Base-by-base conservation (phyloP, 1,284 basidiomycete species). In the Cerioporus squamosus region DNA sequence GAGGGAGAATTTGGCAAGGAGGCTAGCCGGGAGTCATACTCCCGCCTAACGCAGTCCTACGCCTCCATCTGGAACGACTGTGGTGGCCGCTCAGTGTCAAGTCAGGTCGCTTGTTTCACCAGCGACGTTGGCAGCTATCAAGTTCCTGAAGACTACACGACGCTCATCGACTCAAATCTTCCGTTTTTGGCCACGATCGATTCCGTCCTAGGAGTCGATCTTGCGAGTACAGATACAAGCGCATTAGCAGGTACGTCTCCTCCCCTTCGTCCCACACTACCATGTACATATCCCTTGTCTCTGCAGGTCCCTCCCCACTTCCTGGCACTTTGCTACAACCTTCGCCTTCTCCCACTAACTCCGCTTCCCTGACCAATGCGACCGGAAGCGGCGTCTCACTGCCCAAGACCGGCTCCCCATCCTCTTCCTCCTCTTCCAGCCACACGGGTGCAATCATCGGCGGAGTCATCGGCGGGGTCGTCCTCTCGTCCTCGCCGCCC, bases 381-480 rank as follows among this genome's bases (percentile, higher is more conserved):
- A 22, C 51, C 29, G 24, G 10, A 22, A 24, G 20, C 18, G 26
- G 12, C 50, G 15, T 36, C 33, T 14, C 33, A 17, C 14, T 5
- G n/a, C 31, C 51, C 44, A 23, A 26, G 2, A 12, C 44, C 5
- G 7, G n/a, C 26, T 20, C 20, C 47, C 15, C 18, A 3, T n/a
- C 23, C 38, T 18, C 18, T 2, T 39, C 46, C 10, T 15, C 26
- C 18, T 17, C 38, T 31, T 26, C 49, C 31, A 3, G 48, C 44
- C 39, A 53, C 40, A 45, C 54, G 26, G 62, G 63, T 22, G 62
- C 65, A 6, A 66, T 69, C 36, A 61, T 55, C 18, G 67, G 67
- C 36, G 66, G 64, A 2, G 63, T 66, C 44, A 17, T 66, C 38
- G 67, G 64, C 18, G 65, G 57, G 5, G 17, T 62, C 44, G 44